These are phyloP conservation scores for Blastobotrys ciferrii DNA, from an alignment of 1,139 yeast genomes.

Conservation along the genomic window DNA sequence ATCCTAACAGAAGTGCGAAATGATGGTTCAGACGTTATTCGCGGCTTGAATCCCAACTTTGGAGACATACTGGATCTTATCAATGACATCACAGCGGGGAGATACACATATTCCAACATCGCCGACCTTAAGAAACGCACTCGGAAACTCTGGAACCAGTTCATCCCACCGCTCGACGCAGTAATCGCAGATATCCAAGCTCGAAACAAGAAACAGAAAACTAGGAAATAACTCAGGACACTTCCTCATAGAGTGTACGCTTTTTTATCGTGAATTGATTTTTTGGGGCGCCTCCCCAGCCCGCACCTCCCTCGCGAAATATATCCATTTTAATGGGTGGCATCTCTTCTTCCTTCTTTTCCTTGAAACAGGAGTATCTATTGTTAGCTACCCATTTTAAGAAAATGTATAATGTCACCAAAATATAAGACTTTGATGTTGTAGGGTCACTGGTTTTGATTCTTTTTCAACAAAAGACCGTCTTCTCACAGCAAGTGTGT, in stretches of 20 bases:
- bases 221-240: too few species aligned
- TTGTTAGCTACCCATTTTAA: too few species aligned
- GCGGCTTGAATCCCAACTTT: constrained; percentile 5
- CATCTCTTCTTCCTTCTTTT: not conserved
- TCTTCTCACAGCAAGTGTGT: too few species aligned
- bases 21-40: constrained; percentile 8
- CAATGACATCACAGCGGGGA: not conserved
- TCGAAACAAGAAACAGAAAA: too few species aligned
- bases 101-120: not conserved
- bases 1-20: not conserved
- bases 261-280: too few species aligned
- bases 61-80: not conserved
- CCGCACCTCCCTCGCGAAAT: not conserved
- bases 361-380: too few species aligned
- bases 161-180: not conserved
- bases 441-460: too few species aligned
- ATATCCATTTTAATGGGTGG: not conserved
- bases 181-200: not conserved
- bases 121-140: not conserved
- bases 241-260: too few species aligned
- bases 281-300: too few species aligned
- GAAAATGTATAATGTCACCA: too few species aligned
- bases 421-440: too few species aligned
- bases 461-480: too few species aligned
- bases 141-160: not conserved